A percentile compares a stretch with the other conserved stretches of the same genome.
These are phyloP conservation scores for Cyanophora paradoxa DNA, from an alignment of 78 protist genomes.

Conservation along the genomic window DNA sequence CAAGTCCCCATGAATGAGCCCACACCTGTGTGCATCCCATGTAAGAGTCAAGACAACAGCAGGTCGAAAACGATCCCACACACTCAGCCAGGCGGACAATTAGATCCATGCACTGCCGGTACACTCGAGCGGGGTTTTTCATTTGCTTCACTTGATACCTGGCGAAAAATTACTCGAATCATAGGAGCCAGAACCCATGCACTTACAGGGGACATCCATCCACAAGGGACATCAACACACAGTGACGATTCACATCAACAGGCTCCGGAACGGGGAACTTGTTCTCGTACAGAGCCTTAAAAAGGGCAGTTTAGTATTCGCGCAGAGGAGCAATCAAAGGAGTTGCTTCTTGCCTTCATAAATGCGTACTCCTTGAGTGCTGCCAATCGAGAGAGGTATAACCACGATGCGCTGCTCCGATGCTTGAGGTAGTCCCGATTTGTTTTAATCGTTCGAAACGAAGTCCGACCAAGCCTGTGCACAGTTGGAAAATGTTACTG, in stretches of 20 bases:
- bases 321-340: no score
- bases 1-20: constrained; percentile 97
- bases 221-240: constrained; percentile 80
- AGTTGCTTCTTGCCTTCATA: constrained; percentile 64
- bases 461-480: constrained; percentile 89
- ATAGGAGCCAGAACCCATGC: background rate
- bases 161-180: background rate
- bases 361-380: constrained; percentile 94
- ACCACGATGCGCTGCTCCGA: constrained; percentile 78
- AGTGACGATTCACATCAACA: constrained; percentile 86
- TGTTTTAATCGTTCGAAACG: constrained; percentile 83
- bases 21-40: no score
- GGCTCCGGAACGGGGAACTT: constrained; percentile 95
- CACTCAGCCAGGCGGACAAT: no score
- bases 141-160: constrained; percentile 44
- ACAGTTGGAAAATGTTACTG: no score
- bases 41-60: no score
- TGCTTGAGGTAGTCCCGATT: constrained; percentile 88
- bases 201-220: constrained; percentile 73
- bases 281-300: constrained; percentile 72
- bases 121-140: constrained; percentile 60
- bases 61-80: no score
- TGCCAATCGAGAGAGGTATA: constrained; percentile 86
- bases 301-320: background rate
- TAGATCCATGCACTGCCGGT: constrained; percentile 56